Evolutionary conservation across 2,329 filamentous ascomycete genomes (phyloP).

Genomic region (Penicillium sp.): DNA sequence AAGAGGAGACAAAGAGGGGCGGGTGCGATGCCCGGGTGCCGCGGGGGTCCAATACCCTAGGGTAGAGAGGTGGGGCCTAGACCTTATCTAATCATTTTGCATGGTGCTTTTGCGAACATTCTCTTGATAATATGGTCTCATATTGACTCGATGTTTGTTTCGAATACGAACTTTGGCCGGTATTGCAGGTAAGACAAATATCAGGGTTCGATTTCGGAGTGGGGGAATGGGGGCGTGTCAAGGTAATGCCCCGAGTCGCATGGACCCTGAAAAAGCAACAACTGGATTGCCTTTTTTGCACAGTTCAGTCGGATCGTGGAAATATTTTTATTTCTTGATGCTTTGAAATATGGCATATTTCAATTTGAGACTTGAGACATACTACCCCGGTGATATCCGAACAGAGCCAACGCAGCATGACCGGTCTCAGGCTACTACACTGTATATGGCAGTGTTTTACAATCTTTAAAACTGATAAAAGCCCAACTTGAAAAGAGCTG

Average conservation of each 20-base stretch:
- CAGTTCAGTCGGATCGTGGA: too few relatives aligned
- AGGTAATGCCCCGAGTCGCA: not conserved
- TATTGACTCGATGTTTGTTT: not conserved
- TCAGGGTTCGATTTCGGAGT: not conserved
- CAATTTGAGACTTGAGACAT: too few relatives aligned
- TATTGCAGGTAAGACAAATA: not conserved
- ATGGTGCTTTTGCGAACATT: not conserved
- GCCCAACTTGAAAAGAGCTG: not conserved
- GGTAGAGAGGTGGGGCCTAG: not conserved
- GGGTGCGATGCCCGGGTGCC: not conserved
- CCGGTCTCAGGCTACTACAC: too few relatives aligned
- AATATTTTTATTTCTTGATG: too few relatives aligned
- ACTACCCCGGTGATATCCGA: too few relatives aligned
- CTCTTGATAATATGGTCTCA: not conserved
- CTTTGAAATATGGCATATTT: too few relatives aligned
- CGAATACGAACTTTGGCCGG: not conserved
- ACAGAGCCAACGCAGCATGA: too few relatives aligned
- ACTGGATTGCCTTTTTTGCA: too few relatives aligned
- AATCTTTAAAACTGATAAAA: too few relatives aligned
- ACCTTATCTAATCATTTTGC: constrained; percentile 10
- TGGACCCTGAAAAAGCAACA: too few relatives aligned
- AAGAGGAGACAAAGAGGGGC: not conserved
- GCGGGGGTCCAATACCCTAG: too few relatives aligned
- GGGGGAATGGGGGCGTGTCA: not conserved
- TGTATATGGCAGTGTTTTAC: too few relatives aligned